Evolutionary conservation across 192 early-diverging fungal genomes (phyloP), one percentile per base, ranked within the genome.

Genomic region (Entomortierella parvispora): DNA sequence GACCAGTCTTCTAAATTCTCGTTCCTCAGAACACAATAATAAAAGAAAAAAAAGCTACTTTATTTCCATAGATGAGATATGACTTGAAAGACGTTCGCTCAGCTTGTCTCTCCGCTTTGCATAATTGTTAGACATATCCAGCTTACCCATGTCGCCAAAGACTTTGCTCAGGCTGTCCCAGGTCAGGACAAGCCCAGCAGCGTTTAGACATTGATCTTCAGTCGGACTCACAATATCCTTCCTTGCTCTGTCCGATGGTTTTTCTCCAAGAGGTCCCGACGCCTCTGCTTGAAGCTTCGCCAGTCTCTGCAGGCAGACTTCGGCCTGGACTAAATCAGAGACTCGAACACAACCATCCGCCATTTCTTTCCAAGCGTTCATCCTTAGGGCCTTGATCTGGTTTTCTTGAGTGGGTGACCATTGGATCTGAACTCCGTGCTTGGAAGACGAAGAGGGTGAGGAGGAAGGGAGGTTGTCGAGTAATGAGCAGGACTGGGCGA

Each of bases 61-160:
- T 22, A 22, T 49, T 11, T 18, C n/a, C 11, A 49, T 49, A 11
- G 23, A 1, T 20, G 23, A 18, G 9, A 25, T 49, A 22, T 29
- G 12, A 46, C 45, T 37, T 33, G 44, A 14, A 44, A 61, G 58
- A 4, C 31, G 51, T 12, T 61, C 52, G 7, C n/a, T 56, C 71
- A 76, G 57, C 32, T 62, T 76, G 9, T 62, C 58, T 18, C 53
- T 48, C 4, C 71, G 58, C 22, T 62, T 66, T 22, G 4, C 20
- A 58, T 63, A 68, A 33, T 77, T 77, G 54, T 52, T 66, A 2
- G 55, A 60, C 60, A 77, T 67, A 26, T 77, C 66, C 18, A 45
- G 29, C 47, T 64, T 77, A 22, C 74, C 65, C 74, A 77, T 77
- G 42, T 77, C 66, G n/a, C 2, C 44, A 33, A 63, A 77, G 33